Base-by-base conservation (phyloP, 2,329 filamentous ascomycete genomes). In the Colletotrichum aenigma region DNA sequence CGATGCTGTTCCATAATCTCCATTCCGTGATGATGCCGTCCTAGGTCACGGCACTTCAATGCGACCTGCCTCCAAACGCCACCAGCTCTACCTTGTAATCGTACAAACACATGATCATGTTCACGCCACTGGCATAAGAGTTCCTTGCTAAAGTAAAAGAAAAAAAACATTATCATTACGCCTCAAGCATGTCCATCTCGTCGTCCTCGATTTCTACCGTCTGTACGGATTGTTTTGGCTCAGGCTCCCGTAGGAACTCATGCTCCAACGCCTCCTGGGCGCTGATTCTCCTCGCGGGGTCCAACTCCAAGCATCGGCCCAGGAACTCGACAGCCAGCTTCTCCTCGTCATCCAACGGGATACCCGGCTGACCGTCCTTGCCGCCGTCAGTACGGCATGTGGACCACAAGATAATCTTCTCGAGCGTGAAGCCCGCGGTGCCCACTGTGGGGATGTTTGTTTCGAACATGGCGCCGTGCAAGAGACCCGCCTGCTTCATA, bases 351-450 rank as follows among this genome's bases (percentile, higher is more conserved):
- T 88, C 90, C 52, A 97, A 83, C 3, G 87, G 86, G 70, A 88
- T 88, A 7, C 87, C 86, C 10, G 85, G 90, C 56, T 76, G 71
- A 30, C 77, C 77, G 65, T 86, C 88, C 66, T 86, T 89, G 70
- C 89, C 89, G 76, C 90, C 89, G 26, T 92, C 90, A 71, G 91
- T 93, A 26, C 95, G 92, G 76, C 94, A 95, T 30, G 95, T 98
- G 81, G 95, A 97, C 97, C 97, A 99, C 65, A 98, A 89, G 77
- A 99, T 93, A 79, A 99, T 97, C 86, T 98, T 97, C 85, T 98
- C 95, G 80, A 98, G 92, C 7, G 91, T 93, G 83, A 98, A 98
- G 1, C 97, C 97, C 58, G 92, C 91, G 78, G 94, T 92, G 58
- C 95, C 95, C 79, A 99, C 94, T 2, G 95, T 98, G 1, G 96